These are phyloP conservation scores for Nakazawaea sp. DNA, from an alignment of 805 yeast genomes.

Conservation along the genomic window DNA sequence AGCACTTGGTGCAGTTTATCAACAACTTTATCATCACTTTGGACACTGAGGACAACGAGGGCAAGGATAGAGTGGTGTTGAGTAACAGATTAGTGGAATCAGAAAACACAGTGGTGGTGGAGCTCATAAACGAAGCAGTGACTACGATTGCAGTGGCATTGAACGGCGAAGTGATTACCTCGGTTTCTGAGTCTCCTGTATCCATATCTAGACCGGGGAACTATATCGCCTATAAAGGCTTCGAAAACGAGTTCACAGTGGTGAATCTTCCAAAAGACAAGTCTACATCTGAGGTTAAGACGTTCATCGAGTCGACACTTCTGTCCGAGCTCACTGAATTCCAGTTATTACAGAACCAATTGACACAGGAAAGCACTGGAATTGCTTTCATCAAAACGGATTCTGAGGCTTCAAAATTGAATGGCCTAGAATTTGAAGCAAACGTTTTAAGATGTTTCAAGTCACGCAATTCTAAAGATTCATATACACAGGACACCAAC, in stretches of 20 bases:
- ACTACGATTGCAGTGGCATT: not conserved
- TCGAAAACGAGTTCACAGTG: no score
- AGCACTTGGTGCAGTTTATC: conserved; percentile 33
- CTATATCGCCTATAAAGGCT: no score
- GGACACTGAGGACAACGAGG: conserved; percentile 32
- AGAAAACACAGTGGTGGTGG: not conserved
- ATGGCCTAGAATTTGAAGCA: conserved; percentile 4
- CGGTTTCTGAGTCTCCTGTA: conserved; percentile 13
- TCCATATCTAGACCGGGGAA: conserved; percentile 37
- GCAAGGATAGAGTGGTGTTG: conserved; percentile 16
- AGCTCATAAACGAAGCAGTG: not conserved
- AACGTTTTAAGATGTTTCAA: conserved; percentile 1
- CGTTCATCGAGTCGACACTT: conserved; percentile 34
- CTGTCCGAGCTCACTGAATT: conserved; percentile 28
- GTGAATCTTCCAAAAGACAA: no score
- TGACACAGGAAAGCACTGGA: conserved; percentile 47
- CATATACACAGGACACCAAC: conserved; percentile 2
- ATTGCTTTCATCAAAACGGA: conserved; percentile 46
- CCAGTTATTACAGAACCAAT: conserved; percentile 37
- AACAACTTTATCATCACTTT: conserved; percentile 37
- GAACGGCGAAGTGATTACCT: not conserved
- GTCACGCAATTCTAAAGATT: conserved; percentile 4
- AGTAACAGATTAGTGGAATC: not conserved
- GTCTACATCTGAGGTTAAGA: no score
- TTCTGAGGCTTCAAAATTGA: not conserved